Conservation (phyloP, 345 rosid species). For the Eucalyptus fibrosa region DNA sequence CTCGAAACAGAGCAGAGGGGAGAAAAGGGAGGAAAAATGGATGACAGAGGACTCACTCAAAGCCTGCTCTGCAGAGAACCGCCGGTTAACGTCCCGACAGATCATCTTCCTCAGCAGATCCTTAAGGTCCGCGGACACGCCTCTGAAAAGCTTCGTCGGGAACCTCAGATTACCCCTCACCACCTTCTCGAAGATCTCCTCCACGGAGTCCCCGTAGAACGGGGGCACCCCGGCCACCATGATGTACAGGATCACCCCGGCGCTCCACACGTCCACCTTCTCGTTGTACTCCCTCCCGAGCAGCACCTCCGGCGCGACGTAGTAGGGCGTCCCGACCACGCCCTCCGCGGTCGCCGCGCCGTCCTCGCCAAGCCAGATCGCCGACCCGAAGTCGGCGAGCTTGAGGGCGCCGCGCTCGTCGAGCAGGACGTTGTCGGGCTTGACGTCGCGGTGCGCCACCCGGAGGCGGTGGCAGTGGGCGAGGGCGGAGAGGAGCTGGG, state of each 20-base stretch:
- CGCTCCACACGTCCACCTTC: constrained; percentile 91
- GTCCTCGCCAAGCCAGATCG: constrained; percentile 29
- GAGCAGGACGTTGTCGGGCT: constrained; percentile 68
- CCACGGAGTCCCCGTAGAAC: constrained; percentile 65
- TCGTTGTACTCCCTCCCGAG: constrained; percentile 56
- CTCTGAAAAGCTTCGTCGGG: constrained; percentile 37
- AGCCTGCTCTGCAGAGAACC: constrained; percentile 75
- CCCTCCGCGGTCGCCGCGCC: constrained; percentile 16
- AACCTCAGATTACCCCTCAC: constrained; percentile 70
- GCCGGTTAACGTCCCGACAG: constrained; percentile 54
- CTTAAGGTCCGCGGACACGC: constrained; percentile 46
- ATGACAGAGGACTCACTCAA: constrained; percentile 32
- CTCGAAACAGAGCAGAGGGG: not conserved
- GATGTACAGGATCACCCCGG: constrained; percentile 64
- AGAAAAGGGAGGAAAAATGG: not conserved
- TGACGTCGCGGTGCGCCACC: constrained; percentile 74
- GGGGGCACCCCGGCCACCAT: constrained; percentile 83
- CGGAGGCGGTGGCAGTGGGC: constrained; percentile 64
- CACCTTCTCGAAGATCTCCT: constrained; percentile 60
- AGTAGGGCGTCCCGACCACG: constrained; percentile 86
- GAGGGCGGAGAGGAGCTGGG: constrained; percentile 44
- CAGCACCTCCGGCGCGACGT: constrained; percentile 85
- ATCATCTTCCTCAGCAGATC: constrained; percentile 78
- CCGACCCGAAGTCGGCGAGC: constrained; percentile 79
- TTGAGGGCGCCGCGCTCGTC: constrained; percentile 64